phyloP scores from a whole-genome alignment of 805 yeast species.

The Barnettozyma pratensis region DNA sequence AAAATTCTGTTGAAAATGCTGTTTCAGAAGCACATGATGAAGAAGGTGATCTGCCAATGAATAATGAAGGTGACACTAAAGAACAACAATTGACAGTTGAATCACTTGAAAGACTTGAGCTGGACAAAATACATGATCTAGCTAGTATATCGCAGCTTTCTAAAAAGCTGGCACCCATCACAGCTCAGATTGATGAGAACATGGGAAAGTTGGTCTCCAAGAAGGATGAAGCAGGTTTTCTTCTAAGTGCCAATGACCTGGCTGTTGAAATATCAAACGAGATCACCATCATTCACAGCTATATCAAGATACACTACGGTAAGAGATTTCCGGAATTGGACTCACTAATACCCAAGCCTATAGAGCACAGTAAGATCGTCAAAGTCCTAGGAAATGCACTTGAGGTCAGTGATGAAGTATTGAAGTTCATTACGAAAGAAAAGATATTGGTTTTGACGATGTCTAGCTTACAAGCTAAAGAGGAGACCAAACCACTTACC shows the following conservation, averaged over 20 bases:
- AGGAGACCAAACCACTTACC: slow-evolving; percentile 25
- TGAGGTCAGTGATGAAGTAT: slow-evolving; percentile 21
- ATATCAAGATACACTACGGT: slow-evolving; percentile 47
- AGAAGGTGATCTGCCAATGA: slow-evolving; percentile 7
- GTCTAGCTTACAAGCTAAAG: slow-evolving; percentile 53
- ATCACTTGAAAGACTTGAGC: slow-evolving; percentile 5
- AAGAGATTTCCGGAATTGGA: slow-evolving; percentile 70
- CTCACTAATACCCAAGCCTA: slow-evolving; percentile 53
- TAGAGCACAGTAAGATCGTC: slow-evolving; percentile 54
- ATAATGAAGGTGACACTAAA: slow-evolving; percentile 4
- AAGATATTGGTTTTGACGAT: slow-evolving; percentile 68
- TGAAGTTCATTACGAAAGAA: slow-evolving; percentile 48
- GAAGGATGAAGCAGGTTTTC: slow-evolving; percentile 40
- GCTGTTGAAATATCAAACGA: slow-evolving; percentile 52
- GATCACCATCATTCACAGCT: slow-evolving; percentile 42
- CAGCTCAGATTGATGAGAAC: slow-evolving; percentile 15
- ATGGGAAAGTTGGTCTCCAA: slow-evolving; percentile 17
- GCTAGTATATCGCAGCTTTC: slow-evolving; percentile 11
- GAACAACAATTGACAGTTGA: slow-evolving; percentile 12
- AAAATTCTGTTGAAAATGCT: background rate
- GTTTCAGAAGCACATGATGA: background rate
- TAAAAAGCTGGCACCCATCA: slow-evolving; percentile 13
- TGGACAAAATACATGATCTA: slow-evolving; percentile 14
- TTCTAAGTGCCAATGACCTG: slow-evolving; percentile 50
- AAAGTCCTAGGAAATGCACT: slow-evolving; percentile 45